Evolutionary conservation across 768 basidiomycete genomes (phyloP), one percentile per base, ranked within the genome.

Genomic region (Suillus subalutaceus): DNA sequence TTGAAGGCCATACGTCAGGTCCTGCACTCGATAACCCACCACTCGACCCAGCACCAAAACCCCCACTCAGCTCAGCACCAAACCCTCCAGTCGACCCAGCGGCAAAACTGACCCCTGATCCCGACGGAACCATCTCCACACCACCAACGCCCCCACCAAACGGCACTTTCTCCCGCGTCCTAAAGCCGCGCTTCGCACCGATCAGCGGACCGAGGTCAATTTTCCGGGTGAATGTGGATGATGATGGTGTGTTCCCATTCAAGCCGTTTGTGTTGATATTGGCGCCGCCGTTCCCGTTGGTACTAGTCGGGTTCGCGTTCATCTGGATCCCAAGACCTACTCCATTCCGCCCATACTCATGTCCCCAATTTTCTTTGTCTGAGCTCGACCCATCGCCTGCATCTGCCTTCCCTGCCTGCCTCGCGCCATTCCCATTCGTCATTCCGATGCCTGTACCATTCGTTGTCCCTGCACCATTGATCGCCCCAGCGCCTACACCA

Each of bases 131-230:
- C 77, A 89, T 82, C 79, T 89, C 88, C 35, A 89, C 83, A 0
- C 88, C 88, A 26, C 84, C 82, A 78, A 90, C 82, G 4, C 90
- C 90, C 1, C 90, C 88, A 50, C 83, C 84, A 64, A 79, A 79
- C 8, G 85, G 85, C 2, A 84, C 78, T 69, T 80, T 79, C 73
- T 90, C 90, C 55, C 83, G 75, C 26, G 90, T 88, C 70, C 81
- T 78, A 68, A 91, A 90, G 3, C 90, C 89, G 5, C 90, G 78
- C 67, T 84, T 78, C 32, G 73, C 71, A 16, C 89, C 90, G 0
- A 92, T 77, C 37, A 92, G 76, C 6, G 90, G 90, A 16, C 90
- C 90, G 1, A 91, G 71, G 72, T 91, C 85, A 0, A 83, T 68
- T 16, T 62, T 68, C 40, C 38, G 58, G 3, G 23, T 41, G 9